Percentiles rank a stretch among this genome's conserved stretches.
Evolutionary conservation across 768 basidiomycete genomes (phyloP).

Genomic region (Mycena venus): DNA sequence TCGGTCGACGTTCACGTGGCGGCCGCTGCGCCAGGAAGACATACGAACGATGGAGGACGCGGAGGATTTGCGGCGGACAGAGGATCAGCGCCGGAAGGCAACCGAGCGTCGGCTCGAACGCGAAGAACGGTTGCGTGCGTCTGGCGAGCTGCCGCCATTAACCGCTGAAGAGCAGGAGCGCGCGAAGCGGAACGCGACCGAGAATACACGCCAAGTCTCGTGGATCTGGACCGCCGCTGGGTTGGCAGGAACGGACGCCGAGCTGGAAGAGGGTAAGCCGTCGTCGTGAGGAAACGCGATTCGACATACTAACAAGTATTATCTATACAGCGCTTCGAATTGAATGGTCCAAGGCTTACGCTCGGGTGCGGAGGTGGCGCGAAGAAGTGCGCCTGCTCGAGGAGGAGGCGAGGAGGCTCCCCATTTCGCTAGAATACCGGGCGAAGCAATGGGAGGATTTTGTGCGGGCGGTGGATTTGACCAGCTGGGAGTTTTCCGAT

Average conservation of each 20-base stretch:
- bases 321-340: slow-evolving; percentile 23
- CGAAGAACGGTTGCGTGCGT: background rate
- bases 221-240: slow-evolving; percentile 28
- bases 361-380: slow-evolving; percentile 10
- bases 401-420: slow-evolving; percentile 21
- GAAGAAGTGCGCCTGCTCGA: slow-evolving; percentile 26
- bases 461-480: background rate
- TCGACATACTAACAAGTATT: background rate
- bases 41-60: slow-evolving; percentile 17
- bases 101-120: background rate
- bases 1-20: background rate
- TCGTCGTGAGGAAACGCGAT: background rate
- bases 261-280: slow-evolving; percentile 10
- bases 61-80: background rate
- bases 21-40: background rate
- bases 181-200: background rate
- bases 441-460: background rate
- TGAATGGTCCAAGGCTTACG: slow-evolving; percentile 29
- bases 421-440: background rate
- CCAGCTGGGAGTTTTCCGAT: too few relatives aligned
- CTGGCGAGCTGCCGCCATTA: background rate
- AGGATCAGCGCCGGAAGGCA: too few relatives aligned
- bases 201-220: background rate
- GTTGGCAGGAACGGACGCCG: background rate
- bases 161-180: background rate